Base-by-base conservation (phyloP, 2,329 filamentous ascomycete genomes). In the Paramyrothecium sp. region DNA sequence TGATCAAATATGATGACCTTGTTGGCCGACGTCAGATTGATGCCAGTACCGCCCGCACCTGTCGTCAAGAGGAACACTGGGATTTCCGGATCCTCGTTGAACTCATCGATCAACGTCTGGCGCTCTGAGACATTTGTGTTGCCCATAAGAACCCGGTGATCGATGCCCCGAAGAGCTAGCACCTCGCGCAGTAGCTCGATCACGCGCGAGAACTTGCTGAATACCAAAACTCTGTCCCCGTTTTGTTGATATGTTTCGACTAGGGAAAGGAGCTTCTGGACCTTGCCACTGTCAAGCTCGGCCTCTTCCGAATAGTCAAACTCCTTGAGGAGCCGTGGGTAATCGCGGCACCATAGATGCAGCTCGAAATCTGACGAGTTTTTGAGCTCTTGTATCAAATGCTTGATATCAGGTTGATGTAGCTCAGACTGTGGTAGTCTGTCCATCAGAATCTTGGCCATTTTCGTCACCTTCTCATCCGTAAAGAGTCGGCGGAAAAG, bases 1-100 rank as follows among this genome's bases (percentile, higher is more conserved):
- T 90, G 90, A 73, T 99, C 95, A 71, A 98, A 97, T 67, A 99
- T 95, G 73, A 99, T 86, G 65, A 99, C 94, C 75, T 97, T 98
- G 78, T 98, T 98, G 4, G 95, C 95, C 38, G 90, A 91, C 8
- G 94, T 95, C 55, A 99, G 77, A 73, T 99, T 99, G 77, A 99
- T 96, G 46, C 95, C 95, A 0, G 94, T 95, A n/a, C 95, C 95
- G 54, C 95, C 95, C 0, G 94, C 93, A 59, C 92, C 94, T 0
- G 95, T 99, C 1, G 91, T 95, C 7, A 99, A 84, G 62, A 99
- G 83, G 73, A 99, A 99, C 1, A 96, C 92, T 0, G 92, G 89
- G 54, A 98, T 96, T 2, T 83, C 80, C 1, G 82, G 75, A 67
- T 96, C 85, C 2, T 84, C 76, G 65, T 92, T 89, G 80, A 96